Conservation (phyloP, 2,329 filamentous ascomycete species). For the Microdochium bolleyi region DNA sequence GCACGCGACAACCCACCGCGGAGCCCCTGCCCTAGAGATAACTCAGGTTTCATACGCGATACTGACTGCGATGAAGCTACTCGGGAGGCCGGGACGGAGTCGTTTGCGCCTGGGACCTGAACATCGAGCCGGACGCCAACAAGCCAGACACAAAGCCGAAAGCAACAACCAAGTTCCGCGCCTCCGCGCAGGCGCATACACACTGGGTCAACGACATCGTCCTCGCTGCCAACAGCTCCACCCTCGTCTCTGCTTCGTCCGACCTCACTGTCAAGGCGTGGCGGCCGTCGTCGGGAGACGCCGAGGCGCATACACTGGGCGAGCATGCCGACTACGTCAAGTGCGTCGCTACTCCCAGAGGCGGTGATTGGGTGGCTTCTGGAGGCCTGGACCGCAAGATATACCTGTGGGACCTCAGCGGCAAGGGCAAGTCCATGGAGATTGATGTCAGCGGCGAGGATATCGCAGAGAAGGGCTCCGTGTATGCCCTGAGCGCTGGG, state of each 20-base stretch:
- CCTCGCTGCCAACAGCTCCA: slow-evolving; percentile 68
- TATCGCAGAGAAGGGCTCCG: slow-evolving; percentile 80
- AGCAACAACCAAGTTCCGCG: slow-evolving; percentile 48
- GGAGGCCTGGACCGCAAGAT: slow-evolving; percentile 91
- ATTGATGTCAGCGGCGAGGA: slow-evolving; percentile 83
- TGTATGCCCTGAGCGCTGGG: slow-evolving; percentile 81
- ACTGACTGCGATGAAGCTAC: slow-evolving; percentile 51
- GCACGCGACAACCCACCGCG: slow-evolving; percentile 22
- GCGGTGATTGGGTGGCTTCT: slow-evolving; percentile 80
- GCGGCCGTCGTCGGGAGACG: slow-evolving; percentile 64
- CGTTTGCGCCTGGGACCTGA: slow-evolving; percentile 90
- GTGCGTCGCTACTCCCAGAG: slow-evolving; percentile 69
- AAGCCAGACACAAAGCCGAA: slow-evolving; percentile 19
- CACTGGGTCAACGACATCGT: slow-evolving; percentile 95
- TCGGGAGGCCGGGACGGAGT: slow-evolving; percentile 93
- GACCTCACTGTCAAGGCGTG: slow-evolving; percentile 90
- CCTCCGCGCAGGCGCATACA: slow-evolving; percentile 68
- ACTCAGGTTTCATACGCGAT: neutral
- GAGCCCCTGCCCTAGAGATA: neutral
- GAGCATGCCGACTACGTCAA: slow-evolving; percentile 96
- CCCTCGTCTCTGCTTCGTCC: slow-evolving; percentile 84
- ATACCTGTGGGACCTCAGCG: slow-evolving; percentile 86
- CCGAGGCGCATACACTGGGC: slow-evolving; percentile 73
- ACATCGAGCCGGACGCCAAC: slow-evolving; percentile 41
- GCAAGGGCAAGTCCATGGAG: slow-evolving; percentile 75